Conservation (phyloP, 495 filamentous ascomycete species). For the Chaetomidium leptoderma region DNA sequence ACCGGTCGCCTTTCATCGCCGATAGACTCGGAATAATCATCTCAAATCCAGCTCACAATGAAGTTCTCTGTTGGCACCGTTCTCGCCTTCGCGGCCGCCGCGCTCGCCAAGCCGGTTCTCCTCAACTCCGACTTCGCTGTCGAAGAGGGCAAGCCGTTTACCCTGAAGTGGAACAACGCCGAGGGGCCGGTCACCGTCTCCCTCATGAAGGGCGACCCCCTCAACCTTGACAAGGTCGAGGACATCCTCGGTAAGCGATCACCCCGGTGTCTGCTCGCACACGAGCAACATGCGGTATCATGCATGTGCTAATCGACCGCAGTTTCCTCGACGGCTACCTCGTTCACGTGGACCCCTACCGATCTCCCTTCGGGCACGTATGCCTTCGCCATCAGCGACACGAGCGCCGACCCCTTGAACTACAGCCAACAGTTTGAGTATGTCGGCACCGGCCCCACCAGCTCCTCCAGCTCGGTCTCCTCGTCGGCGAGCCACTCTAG, state of each 20-base stretch:
- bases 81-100: conserved; percentile 39
- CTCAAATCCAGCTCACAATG: conserved; percentile 36
- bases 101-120: conserved; percentile 34
- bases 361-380: conserved; percentile 39
- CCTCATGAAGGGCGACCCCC: conserved; percentile 33
- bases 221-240: conserved; percentile 35
- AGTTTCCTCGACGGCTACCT: conserved; percentile 31
- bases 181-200: conserved; percentile 37
- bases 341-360: conserved; percentile 36
- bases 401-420: conserved; percentile 35
- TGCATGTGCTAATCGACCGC: conserved; percentile 21
- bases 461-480: conserved; percentile 23
- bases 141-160: conserved; percentile 37
- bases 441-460: conserved; percentile 26
- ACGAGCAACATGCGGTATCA: not conserved
- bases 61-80: conserved; percentile 37
- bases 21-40: conserved; percentile 8
- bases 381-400: conserved; percentile 40
- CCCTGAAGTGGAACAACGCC: conserved; percentile 40
- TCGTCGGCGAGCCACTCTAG: conserved; percentile 28
- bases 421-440: conserved; percentile 40
- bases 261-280: not conserved
- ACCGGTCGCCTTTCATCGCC: not conserved
- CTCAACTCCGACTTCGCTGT: conserved; percentile 42
- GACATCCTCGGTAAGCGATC: conserved; percentile 32